Percentiles rank a stretch among this genome's conserved stretches.
Evolutionary conservation across 345 rosid species (phyloP).

Genomic region (Aquilaria sinensis): DNA sequence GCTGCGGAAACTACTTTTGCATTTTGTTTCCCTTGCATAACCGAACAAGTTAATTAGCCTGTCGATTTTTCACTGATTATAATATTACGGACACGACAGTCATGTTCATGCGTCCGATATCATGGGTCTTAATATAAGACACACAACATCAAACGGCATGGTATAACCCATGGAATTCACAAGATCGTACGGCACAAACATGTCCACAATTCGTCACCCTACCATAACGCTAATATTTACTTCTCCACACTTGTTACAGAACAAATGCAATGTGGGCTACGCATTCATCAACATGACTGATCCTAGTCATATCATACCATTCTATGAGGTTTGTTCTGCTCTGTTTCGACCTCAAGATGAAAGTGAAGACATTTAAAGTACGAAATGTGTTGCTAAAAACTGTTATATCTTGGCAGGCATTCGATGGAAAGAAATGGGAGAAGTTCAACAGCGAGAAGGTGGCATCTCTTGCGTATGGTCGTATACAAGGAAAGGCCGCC

Average conservation of each 20-base stretch:
- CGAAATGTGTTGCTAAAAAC: not conserved
- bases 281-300: constrained; percentile 69
- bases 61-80: not conserved
- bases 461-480: constrained; percentile 69
- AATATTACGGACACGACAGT: no score
- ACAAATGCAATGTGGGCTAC: constrained; percentile 69
- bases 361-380: not conserved
- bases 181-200: no score
- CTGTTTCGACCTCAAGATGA: not conserved
- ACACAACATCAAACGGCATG: no score
- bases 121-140: no score
- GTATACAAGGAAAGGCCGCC: constrained; percentile 70
- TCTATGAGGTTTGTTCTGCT: constrained; percentile 37
- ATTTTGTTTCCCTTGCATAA: not conserved
- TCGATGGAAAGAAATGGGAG: constrained; percentile 82
- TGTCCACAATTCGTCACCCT: no score
- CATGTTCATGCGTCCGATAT: no score
- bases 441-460: constrained; percentile 79
- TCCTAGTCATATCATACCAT: constrained; percentile 43
- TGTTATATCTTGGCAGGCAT: constrained; percentile 31
- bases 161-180: no score
- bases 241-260: constrained; percentile 29
- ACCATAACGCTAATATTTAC: not conserved
- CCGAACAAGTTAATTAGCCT: not conserved
- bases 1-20: not conserved